phyloP scores from a whole-genome alignment of 1,284 basidiomycete species.

The Ganoderma resinaceum region DNA sequence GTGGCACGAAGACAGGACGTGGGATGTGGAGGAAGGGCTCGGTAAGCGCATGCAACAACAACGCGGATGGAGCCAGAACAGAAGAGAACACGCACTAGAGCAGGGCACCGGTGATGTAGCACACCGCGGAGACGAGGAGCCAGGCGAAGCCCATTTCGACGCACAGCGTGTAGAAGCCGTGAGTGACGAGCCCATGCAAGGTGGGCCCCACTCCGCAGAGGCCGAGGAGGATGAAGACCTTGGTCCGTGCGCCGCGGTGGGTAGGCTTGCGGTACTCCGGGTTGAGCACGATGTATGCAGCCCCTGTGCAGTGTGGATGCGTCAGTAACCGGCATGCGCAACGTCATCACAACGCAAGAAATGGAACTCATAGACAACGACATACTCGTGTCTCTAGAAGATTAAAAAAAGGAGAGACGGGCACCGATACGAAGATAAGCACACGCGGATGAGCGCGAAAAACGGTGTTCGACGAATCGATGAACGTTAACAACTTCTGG shows the following conservation, averaged over 20 bases:
- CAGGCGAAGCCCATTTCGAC: constrained; percentile 74
- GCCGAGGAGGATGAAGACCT: constrained; percentile 84
- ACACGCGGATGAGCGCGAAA: background rate
- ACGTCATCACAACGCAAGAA: background rate
- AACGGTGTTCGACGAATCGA: background rate
- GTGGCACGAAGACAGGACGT: background rate
- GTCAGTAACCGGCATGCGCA: background rate
- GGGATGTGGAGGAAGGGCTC: background rate
- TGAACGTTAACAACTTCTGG: background rate
- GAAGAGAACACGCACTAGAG: constrained; percentile 72
- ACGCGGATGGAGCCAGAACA: background rate
- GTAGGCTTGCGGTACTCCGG: constrained; percentile 81
- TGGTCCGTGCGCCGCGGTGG: constrained; percentile 81
- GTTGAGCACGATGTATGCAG: constrained; percentile 80
- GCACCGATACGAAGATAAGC: background rate
- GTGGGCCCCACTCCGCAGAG: constrained; percentile 78
- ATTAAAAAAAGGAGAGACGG: background rate
- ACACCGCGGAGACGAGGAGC: constrained; percentile 69
- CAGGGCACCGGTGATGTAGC: constrained; percentile 81
- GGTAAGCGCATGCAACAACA: constrained; percentile 15
- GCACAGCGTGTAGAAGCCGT: constrained; percentile 63
- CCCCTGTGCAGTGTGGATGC: constrained; percentile 46
- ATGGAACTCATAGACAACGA: background rate
- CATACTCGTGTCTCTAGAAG: background rate
- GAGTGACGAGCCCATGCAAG: constrained; percentile 65